Percentiles rank a stretch among this genome's conserved stretches.
Evolutionary conservation across 345 rosid genomes (phyloP).

Genomic region (Microthlaspi erraticum): DNA sequence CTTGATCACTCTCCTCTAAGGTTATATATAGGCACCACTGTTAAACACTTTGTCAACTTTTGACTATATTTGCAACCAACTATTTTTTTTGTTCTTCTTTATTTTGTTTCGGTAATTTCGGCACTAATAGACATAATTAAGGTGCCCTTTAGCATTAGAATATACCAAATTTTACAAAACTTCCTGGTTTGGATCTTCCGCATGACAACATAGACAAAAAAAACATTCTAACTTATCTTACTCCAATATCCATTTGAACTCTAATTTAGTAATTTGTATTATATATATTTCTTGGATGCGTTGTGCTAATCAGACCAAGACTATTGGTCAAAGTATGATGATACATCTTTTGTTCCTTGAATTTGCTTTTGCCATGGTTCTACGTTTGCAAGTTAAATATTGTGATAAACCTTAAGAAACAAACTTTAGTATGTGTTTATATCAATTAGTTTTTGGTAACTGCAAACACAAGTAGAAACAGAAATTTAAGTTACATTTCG

Average conservation of each 20-base stretch:
- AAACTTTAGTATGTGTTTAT: background rate
- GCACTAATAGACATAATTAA: slow-evolving; percentile 3
- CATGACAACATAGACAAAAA: slow-evolving; percentile 4
- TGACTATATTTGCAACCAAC: slow-evolving; percentile 14
- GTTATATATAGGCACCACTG: slow-evolving; percentile 40
- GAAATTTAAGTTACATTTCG: background rate
- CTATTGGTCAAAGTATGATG: slow-evolving; percentile 4
- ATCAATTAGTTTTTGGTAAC: background rate
- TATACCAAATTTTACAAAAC: background rate
- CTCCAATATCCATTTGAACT: background rate
- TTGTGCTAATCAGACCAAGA: background rate
- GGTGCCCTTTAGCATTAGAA: background rate
- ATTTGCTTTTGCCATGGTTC: background rate
- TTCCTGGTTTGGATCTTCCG: slow-evolving; percentile 11
- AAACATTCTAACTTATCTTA: background rate
- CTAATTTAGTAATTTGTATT: slow-evolving; percentile 5
- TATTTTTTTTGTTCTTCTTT: background rate
- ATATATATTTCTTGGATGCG: background rate
- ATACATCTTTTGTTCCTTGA: background rate
- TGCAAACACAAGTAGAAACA: background rate
- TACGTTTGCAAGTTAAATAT: background rate
- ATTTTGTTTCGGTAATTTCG: background rate
- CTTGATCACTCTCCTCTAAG: slow-evolving; percentile 25
- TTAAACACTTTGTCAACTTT: slow-evolving; percentile 17
- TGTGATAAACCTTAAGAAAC: background rate